Conservation (phyloP, 2,329 filamentous ascomycete species). For the Incumbomyces delicatus region DNA sequence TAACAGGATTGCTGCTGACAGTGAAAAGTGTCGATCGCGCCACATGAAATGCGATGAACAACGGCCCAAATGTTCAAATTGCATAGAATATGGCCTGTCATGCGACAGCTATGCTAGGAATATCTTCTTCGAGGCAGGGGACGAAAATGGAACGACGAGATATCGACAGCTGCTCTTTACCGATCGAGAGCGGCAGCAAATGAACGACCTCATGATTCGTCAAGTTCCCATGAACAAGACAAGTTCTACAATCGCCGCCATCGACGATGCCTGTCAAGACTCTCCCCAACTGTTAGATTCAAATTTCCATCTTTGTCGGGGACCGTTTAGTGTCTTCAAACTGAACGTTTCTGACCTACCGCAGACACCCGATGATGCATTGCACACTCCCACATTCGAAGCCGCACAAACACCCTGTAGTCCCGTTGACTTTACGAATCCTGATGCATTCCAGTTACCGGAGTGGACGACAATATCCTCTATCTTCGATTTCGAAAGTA, state of each 20-base stretch:
- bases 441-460: neutral
- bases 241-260: constrained; percentile 16
- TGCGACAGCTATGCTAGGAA: constrained; percentile 35
- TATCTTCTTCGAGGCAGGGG: constrained; percentile 27
- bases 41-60: constrained; percentile 39
- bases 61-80: constrained; percentile 32
- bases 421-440: neutral
- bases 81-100: constrained; percentile 25
- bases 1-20: neutral
- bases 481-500: neutral
- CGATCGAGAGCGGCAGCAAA: constrained; percentile 26
- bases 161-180: constrained; percentile 38
- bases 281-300: neutral
- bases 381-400: neutral
- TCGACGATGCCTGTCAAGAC: constrained; percentile 24
- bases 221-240: constrained; percentile 23
- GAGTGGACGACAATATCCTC: neutral
- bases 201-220: constrained; percentile 29
- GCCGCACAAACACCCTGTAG: neutral
- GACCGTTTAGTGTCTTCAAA: constrained; percentile 11
- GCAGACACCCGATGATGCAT: neutral
- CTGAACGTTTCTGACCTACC: neutral
- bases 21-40: constrained; percentile 28
- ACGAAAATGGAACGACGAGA: constrained; percentile 18
- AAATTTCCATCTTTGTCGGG: constrained; percentile 2